These are phyloP conservation scores for Pichia sp. DNA, from an alignment of 1,139 yeast genomes.

Conservation along the genomic window DNA sequence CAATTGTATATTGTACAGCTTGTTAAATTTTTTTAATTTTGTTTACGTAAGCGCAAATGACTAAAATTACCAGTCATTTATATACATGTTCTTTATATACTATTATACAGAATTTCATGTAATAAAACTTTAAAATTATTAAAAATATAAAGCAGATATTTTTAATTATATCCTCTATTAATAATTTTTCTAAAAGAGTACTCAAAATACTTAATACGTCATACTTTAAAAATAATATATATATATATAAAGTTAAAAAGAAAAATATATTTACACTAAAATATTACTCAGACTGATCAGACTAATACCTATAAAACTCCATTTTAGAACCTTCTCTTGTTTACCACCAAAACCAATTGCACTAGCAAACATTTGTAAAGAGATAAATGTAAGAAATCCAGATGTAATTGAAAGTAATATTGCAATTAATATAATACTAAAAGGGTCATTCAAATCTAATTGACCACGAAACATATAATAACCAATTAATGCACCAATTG, in stretches of 20 bases:
- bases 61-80: too few species aligned
- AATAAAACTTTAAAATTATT: too few species aligned
- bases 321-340: constrained; percentile 40
- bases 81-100: too few species aligned
- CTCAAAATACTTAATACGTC: too few species aligned
- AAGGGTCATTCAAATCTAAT: constrained; percentile 22
- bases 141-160: too few species aligned
- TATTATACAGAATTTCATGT: too few species aligned
- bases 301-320: constrained; percentile 26
- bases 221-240: background rate
- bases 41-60: too few species aligned
- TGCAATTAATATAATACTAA: constrained; percentile 44
- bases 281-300: constrained; percentile 25
- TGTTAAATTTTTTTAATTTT: too few species aligned
- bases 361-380: constrained; percentile 79
- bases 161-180: too few species aligned
- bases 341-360: constrained; percentile 67
- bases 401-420: constrained; percentile 65
- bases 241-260: background rate
- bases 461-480: constrained; percentile 43
- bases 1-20: too few species aligned
- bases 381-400: constrained; percentile 77
- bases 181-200: too few species aligned
- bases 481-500: constrained; percentile 80
- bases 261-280: constrained; percentile 5